Evolutionary conservation across 2,329 filamentous ascomycete species (phyloP).

Genomic region (Pestalotiopsis sp.): DNA sequence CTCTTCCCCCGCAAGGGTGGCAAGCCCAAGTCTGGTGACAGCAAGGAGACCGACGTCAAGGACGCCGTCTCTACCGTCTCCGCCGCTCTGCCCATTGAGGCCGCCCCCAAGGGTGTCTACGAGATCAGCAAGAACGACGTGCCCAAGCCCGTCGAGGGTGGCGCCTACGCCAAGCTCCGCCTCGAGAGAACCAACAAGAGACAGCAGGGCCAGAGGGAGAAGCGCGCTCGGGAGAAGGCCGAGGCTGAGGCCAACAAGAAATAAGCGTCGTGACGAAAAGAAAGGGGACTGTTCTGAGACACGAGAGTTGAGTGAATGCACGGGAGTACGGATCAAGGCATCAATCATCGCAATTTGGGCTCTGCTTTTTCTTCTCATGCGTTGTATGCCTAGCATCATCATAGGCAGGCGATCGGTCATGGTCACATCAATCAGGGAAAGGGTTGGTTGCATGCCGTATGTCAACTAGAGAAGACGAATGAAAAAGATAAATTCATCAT

Average conservation of each 20-base stretch:
- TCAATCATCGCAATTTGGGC: conserved; percentile 27
- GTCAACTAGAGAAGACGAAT: conserved; percentile 13
- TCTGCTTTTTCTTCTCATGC: conserved; percentile 34
- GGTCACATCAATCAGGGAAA: conserved; percentile 4
- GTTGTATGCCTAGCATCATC: conserved; percentile 7
- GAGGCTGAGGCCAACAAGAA: conserved; percentile 86
- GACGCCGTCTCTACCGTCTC: conserved; percentile 61
- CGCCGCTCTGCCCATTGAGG: conserved; percentile 71
- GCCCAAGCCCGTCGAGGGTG: conserved; percentile 74
- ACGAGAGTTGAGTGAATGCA: conserved; percentile 22
- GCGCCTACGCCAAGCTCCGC: conserved; percentile 85
- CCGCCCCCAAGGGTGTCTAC: conserved; percentile 64
- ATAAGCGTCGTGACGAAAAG: conserved; percentile 51
- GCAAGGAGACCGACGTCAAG: conserved; percentile 73
- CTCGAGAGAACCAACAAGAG: conserved; percentile 82
- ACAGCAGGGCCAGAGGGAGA: conserved; percentile 82
- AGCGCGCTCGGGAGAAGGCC: conserved; percentile 87
- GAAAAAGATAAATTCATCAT: conserved; percentile 14
- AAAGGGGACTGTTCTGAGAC: conserved; percentile 20
- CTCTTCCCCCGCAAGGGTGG: conserved; percentile 96
- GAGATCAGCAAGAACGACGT: conserved; percentile 84
- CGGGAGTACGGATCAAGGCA: conserved; percentile 36
- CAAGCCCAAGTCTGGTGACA: conserved; percentile 91
- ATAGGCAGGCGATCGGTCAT: conserved; percentile 2
- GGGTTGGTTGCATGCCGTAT: conserved; percentile 12